A percentile compares a stretch with the other conserved stretches of the same genome.
These are phyloP conservation scores for Trichocomaceae sp. DNA, from an alignment of 2,329 filamentous ascomycete species.

Conservation along the genomic window DNA sequence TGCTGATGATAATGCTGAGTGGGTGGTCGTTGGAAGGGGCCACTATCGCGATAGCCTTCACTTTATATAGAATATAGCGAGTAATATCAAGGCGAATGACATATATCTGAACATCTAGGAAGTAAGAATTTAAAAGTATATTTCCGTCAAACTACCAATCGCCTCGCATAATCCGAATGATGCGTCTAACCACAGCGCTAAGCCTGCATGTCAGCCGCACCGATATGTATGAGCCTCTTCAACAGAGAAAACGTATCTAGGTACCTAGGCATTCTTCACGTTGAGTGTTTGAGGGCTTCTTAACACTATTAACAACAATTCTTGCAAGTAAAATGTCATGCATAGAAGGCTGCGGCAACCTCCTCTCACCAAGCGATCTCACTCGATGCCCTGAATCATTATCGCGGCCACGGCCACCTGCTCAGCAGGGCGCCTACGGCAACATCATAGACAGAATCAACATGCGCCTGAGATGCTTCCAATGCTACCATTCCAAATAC, in stretches of 20 bases:
- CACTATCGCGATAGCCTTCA: slow-evolving; percentile 14
- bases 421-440: not conserved
- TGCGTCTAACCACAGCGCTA: not conserved
- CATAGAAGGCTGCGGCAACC: slow-evolving; percentile 3
- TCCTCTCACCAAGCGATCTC: not conserved
- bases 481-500: not conserved
- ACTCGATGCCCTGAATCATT: not conserved
- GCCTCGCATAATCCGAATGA: not conserved
- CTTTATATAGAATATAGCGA: slow-evolving; percentile 12
- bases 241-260: too few relatives aligned
- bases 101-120: not conserved
- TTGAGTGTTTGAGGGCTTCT: too few relatives aligned
- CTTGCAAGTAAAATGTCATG: not conserved
- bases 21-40: slow-evolving; percentile 7
- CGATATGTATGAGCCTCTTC: too few relatives aligned
- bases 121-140: too few relatives aligned
- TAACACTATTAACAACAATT: too few relatives aligned
- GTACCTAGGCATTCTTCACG: too few relatives aligned
- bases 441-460: not conserved
- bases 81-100: not conserved
- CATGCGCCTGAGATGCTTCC: not conserved
- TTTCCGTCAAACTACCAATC: not conserved
- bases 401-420: not conserved
- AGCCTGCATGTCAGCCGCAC: not conserved
- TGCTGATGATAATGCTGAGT: slow-evolving; percentile 6